Percentiles rank a stretch among this genome's conserved stretches.
Conservation (phyloP, 2,329 filamentous ascomycete genomes). For the Epichloe glyceriae region DNA sequence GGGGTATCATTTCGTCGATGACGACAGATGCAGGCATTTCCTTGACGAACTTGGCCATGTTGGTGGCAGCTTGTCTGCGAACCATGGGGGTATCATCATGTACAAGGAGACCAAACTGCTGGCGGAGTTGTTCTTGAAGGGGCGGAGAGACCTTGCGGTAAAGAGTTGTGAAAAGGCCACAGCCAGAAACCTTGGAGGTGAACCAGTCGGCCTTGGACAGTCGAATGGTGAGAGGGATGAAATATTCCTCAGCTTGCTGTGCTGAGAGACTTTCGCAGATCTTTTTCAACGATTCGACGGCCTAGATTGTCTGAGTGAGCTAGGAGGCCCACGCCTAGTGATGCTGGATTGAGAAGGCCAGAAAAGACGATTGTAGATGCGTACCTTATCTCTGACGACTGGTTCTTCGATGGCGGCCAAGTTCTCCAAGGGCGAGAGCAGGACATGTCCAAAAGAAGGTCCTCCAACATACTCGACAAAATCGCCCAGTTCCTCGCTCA, state of each 20-base stretch:
- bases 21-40: conserved; percentile 86
- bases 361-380: conserved; percentile 1
- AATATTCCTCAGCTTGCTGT: conserved; percentile 91
- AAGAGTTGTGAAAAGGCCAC: conserved; percentile 83
- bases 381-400: conserved; percentile 91
- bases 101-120: conserved; percentile 85
- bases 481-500: conserved; percentile 90
- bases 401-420: conserved; percentile 97
- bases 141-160: conserved; percentile 81
- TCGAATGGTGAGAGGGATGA: conserved; percentile 88
- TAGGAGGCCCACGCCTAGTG: neutral
- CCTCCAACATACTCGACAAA: conserved; percentile 98
- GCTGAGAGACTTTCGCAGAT: conserved; percentile 88
- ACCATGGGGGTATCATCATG: conserved; percentile 99
- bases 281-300: conserved; percentile 98
- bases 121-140: conserved; percentile 82
- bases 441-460: conserved; percentile 84
- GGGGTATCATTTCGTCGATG: conserved; percentile 96
- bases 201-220: conserved; percentile 99
- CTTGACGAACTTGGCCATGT: conserved; percentile 94
- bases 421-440: conserved; percentile 94
- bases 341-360: neutral
- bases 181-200: conserved; percentile 96
- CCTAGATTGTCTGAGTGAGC: conserved; percentile 36
- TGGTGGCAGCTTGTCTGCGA: conserved; percentile 87